A percentile compares a stretch with the other conserved stretches of the same genome.
These are phyloP conservation scores for Bipolaris zeicola DNA, from an alignment of 2,329 filamentous ascomycete species.

Conservation along the genomic window DNA sequence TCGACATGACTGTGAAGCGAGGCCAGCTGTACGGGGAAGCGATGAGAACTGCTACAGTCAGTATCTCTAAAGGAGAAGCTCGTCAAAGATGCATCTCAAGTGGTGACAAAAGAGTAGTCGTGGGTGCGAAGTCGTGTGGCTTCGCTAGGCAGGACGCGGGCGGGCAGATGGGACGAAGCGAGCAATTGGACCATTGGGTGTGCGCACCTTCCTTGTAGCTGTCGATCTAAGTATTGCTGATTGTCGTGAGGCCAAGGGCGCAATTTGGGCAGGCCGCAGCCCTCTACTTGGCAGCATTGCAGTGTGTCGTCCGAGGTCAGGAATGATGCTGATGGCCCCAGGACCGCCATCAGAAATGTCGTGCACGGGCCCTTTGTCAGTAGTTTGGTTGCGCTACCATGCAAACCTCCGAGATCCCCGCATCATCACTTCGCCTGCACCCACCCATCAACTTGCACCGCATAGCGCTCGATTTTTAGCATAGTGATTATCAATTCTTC, in stretches of 20 bases:
- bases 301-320: slow-evolving; percentile 36
- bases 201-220: slow-evolving; percentile 44
- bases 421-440: slow-evolving; percentile 1
- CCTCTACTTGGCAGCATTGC: slow-evolving; percentile 58
- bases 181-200: slow-evolving; percentile 3
- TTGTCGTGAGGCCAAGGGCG: slow-evolving; percentile 29
- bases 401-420: slow-evolving; percentile 20
- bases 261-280: slow-evolving; percentile 45
- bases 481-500: slow-evolving; percentile 18
- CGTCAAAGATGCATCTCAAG: background rate
- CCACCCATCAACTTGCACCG: background rate
- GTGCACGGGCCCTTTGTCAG: slow-evolving; percentile 16
- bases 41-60: slow-evolving; percentile 42
- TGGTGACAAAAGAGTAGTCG: background rate
- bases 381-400: background rate
- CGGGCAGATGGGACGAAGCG: slow-evolving; percentile 1
- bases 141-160: slow-evolving; percentile 15
- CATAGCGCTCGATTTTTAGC: background rate
- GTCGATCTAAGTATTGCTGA: slow-evolving; percentile 26
- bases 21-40: slow-evolving; percentile 28
- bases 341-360: slow-evolving; percentile 26
- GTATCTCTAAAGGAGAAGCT: slow-evolving; percentile 2
- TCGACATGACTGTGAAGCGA: slow-evolving; percentile 29
- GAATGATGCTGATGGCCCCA: slow-evolving; percentile 11
- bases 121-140: background rate